phyloP scores from a whole-genome alignment of 495 filamentous ascomycete genomes.

The Apiosordaria backusii region DNA sequence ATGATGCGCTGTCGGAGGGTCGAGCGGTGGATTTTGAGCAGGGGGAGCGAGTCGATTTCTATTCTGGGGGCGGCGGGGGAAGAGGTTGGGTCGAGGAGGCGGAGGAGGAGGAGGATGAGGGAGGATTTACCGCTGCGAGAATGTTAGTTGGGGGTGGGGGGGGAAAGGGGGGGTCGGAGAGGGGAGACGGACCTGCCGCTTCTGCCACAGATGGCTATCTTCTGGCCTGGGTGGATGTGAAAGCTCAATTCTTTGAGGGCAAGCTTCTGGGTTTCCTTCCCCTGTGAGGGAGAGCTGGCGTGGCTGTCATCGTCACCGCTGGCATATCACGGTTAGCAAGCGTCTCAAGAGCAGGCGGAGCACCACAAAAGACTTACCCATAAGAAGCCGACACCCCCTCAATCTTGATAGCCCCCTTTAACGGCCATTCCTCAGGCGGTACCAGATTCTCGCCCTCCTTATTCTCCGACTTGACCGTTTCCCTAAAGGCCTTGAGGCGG shows the following conservation, averaged over 20 bases:
- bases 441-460: constrained; percentile 22
- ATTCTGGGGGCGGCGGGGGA: constrained; percentile 44
- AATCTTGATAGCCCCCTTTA: constrained; percentile 23
- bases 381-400: constrained; percentile 27
- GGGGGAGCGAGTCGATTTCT: constrained; percentile 21
- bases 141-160: neutral
- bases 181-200: constrained; percentile 19
- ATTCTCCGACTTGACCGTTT: constrained; percentile 22
- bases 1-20: constrained; percentile 25
- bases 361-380: constrained; percentile 10
- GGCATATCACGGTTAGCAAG: neutral
- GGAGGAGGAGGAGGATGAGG: constrained; percentile 85
- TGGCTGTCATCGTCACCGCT: neutral
- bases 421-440: constrained; percentile 26
- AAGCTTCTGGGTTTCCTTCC: constrained; percentile 33
- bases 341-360: neutral
- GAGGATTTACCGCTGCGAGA: constrained; percentile 71
- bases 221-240: constrained; percentile 21
- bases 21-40: constrained; percentile 17
- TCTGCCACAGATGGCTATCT: constrained; percentile 28
- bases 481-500: constrained; percentile 42
- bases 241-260: constrained; percentile 24
- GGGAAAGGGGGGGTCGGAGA: neutral
- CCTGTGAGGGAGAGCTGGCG: neutral
- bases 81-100: constrained; percentile 69